phyloP scores from a whole-genome alignment of 1,284 basidiomycete species.

The Malassezia restricta region DNA sequence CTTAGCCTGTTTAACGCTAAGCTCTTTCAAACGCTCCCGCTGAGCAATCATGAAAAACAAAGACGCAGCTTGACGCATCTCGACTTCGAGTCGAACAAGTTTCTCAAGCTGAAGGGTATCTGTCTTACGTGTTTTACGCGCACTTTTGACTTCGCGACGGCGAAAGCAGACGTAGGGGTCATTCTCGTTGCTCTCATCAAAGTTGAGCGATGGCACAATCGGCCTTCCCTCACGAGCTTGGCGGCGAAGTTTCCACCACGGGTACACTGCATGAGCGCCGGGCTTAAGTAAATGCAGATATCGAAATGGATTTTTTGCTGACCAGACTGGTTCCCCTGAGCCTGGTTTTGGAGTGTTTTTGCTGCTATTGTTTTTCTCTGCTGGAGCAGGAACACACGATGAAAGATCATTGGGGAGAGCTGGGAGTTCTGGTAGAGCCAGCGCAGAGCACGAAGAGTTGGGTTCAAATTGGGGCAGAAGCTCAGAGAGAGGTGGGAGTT shows the following conservation, averaged over 20 bases:
- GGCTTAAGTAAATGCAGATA: slow-evolving; percentile 35
- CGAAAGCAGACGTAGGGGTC: slow-evolving; percentile 98
- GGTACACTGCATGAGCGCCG: slow-evolving; percentile 30
- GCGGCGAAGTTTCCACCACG: slow-evolving; percentile 40
- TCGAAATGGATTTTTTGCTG: slow-evolving; percentile 32
- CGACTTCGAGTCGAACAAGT: slow-evolving; percentile 37
- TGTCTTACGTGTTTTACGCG: slow-evolving; percentile 70
- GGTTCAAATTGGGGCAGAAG: slow-evolving; percentile 33
- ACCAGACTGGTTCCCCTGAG: slow-evolving; percentile 22
- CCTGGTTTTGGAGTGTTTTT: not conserved
- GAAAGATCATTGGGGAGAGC: slow-evolving; percentile 23
- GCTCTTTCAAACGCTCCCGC: slow-evolving; percentile 37
- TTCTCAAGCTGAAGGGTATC: slow-evolving; percentile 43
- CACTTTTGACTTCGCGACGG: slow-evolving; percentile 80
- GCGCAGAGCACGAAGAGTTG: slow-evolving; percentile 20
- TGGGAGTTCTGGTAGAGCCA: slow-evolving; percentile 36
- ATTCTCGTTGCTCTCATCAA: slow-evolving; percentile 82
- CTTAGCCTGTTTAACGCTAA: slow-evolving; percentile 22
- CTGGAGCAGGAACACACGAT: no score
- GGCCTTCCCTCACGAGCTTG: slow-evolving; percentile 35
- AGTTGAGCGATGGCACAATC: slow-evolving; percentile 37
- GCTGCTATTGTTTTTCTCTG: slow-evolving; percentile 6
- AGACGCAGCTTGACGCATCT: slow-evolving; percentile 31
- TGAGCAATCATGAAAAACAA: slow-evolving; percentile 35
- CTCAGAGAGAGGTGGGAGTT: slow-evolving; percentile 31